Conservation (phyloP, 2,329 filamentous ascomycete genomes). For the Truncatella angustata region DNA sequence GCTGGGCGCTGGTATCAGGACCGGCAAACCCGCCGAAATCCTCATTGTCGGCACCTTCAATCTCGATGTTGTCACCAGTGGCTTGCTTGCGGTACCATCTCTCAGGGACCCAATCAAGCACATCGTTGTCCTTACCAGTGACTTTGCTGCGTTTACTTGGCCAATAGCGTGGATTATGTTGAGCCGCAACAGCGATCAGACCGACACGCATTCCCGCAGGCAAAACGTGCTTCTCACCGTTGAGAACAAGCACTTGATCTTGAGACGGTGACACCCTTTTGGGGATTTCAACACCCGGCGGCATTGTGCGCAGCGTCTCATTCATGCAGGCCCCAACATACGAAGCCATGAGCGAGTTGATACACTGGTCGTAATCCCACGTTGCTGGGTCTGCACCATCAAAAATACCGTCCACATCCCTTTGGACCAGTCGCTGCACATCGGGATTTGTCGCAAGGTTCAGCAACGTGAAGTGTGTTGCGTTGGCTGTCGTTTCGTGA, state of each 20-base stretch:
- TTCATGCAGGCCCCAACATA: constrained; percentile 75
- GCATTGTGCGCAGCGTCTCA: constrained; percentile 71
- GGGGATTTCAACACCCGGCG: constrained; percentile 69
- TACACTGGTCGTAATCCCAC: constrained; percentile 70
- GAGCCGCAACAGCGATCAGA: constrained; percentile 53
- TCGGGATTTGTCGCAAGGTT: constrained; percentile 64
- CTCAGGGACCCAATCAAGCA: constrained; percentile 69
- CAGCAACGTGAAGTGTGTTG: constrained; percentile 68
- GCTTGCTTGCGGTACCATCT: constrained; percentile 59
- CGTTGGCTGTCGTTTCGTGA: constrained; percentile 78
- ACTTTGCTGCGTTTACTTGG: constrained; percentile 50
- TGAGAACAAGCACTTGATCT: constrained; percentile 57
- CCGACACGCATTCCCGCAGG: constrained; percentile 56
- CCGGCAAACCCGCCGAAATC: constrained; percentile 59
- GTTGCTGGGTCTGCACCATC: constrained; percentile 53
- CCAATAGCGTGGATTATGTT: constrained; percentile 74
- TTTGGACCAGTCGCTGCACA: constrained; percentile 65
- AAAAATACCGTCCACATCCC: constrained; percentile 66
- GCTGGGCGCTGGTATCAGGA: constrained; percentile 58
- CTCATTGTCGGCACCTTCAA: constrained; percentile 40
- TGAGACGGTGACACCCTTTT: constrained; percentile 54
- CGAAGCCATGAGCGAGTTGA: constrained; percentile 65
- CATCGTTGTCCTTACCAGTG: constrained; percentile 47
- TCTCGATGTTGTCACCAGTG: constrained; percentile 9
- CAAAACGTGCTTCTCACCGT: constrained; percentile 40